phyloP scores from a whole-genome alignment of 1,139 yeast genomes.

The Groenewaldozyma sp. region DNA sequence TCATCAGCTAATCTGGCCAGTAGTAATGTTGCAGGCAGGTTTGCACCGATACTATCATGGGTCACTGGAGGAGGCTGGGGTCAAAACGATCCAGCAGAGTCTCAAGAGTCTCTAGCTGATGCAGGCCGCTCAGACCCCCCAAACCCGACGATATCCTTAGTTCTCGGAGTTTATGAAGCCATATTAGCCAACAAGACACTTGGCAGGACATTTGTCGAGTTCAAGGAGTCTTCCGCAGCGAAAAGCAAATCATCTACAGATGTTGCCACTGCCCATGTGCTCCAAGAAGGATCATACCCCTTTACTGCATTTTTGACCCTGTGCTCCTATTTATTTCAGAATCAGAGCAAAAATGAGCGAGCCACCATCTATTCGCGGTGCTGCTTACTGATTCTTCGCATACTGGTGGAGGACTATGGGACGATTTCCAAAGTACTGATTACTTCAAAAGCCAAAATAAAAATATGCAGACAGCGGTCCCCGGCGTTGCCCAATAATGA shows the following conservation, averaged over 20 bases:
- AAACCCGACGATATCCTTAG: slow-evolving; percentile 20
- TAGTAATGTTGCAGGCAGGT: background rate
- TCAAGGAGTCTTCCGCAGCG: slow-evolving; percentile 8
- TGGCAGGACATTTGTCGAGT: slow-evolving; percentile 24
- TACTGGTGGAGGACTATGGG: slow-evolving; percentile 26
- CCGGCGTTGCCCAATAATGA: slow-evolving; percentile 23
- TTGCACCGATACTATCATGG: slow-evolving; percentile 9
- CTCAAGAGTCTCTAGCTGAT: background rate
- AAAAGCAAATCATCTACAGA: slow-evolving; percentile 1
- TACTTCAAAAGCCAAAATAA: slow-evolving; percentile 13
- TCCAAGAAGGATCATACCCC: slow-evolving; percentile 11
- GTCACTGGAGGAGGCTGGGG: background rate
- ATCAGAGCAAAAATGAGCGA: slow-evolving; percentile 23
- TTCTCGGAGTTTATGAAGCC: slow-evolving; percentile 32
- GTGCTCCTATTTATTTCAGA: slow-evolving; percentile 26
- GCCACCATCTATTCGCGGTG: slow-evolving; percentile 27
- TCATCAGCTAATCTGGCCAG: background rate
- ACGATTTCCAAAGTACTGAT: slow-evolving; percentile 15
- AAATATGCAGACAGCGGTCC: slow-evolving; percentile 21
- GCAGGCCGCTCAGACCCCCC: slow-evolving; percentile 21
- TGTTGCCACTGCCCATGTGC: slow-evolving; percentile 4
- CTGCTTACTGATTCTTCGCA: slow-evolving; percentile 24
- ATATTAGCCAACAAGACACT: slow-evolving; percentile 29
- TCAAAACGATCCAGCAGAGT: background rate
- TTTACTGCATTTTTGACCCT: slow-evolving; percentile 26